Evolutionary conservation across 2,329 filamentous ascomycete genomes (phyloP), one percentile per base, ranked within the genome.

Genomic region (Clarireedia homoeocarpa): DNA sequence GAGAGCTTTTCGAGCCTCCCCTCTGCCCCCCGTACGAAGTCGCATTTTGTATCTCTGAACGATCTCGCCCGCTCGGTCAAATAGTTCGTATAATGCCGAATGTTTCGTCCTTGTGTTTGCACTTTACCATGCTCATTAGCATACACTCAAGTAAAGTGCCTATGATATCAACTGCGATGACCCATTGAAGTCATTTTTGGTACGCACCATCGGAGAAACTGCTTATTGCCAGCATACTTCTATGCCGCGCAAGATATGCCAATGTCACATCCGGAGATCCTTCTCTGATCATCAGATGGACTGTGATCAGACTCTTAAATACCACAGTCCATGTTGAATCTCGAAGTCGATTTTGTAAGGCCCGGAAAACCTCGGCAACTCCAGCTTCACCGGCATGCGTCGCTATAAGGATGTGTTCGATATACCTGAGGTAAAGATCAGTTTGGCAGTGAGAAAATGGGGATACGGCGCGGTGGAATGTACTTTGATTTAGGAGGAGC

Each of bases 321-420:
- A 96, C 92, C 57, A 97, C 91, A n/a, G 94, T 99, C 94, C 94
- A 99, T 78, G 94, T 96, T 64, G 92, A 92, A 71, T 99, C 94
- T 70, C 91, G 86, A 63, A 99, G 74, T 52, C 94, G 84, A 70
- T 90, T 84, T 70, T 95, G 91, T 54, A 99, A 77, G 44, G 91
- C 89, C 59, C 94, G 86, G 72, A 99, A 97, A 68, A 99, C 89
- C 75, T 99, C 94, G 58, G 86, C 92, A 58, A 99, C 90, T 63
- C 92, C 94, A 53, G 89, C 88, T 74, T 99, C 94, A 65, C 91
- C 94, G 23, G 91, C 87, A 74, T 96, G 90, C 39, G 94, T 99
- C 61, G 94, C 92, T 63, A 96, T 81, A 56, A 99, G 82, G 69
- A 99, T 96, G 71, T 96, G 91, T 73, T 99, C 94, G 76, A 99